Conservation (phyloP, 2,329 filamentous ascomycete species). For the Elsinoe fawcettii region DNA sequence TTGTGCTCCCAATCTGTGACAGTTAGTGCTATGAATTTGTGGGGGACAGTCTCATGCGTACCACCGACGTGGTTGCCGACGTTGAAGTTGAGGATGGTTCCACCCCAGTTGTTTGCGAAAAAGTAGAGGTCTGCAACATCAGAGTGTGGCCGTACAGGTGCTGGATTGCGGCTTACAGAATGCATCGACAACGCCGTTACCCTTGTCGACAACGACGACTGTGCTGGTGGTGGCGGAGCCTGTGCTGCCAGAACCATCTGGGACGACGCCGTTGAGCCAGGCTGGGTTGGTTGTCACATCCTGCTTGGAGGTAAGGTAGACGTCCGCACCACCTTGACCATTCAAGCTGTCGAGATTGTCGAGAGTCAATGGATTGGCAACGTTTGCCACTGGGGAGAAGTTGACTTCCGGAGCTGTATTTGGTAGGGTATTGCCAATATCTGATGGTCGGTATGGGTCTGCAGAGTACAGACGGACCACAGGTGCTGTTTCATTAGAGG, state of each 20-base stretch:
- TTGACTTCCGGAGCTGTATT: conserved; percentile 34
- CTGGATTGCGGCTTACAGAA: conserved; percentile 45
- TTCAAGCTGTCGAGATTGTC: conserved; percentile 39
- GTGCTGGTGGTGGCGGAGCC: conserved; percentile 42
- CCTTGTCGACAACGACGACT: conserved; percentile 53
- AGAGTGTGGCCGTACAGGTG: not conserved
- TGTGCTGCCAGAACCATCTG: conserved; percentile 45
- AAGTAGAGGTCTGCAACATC: conserved; percentile 40
- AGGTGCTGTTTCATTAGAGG: conserved; percentile 28
- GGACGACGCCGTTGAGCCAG: conserved; percentile 46
- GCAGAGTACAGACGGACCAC: conserved; percentile 38
- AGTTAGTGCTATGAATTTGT: not conserved
- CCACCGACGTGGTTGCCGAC: conserved; percentile 53
- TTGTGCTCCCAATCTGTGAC: conserved; percentile 49
- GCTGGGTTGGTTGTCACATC: conserved; percentile 30
- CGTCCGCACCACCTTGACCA: conserved; percentile 24
- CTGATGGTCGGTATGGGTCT: conserved; percentile 39
- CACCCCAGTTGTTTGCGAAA: conserved; percentile 51
- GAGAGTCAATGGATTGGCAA: conserved; percentile 33
- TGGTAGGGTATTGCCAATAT: conserved; percentile 35
- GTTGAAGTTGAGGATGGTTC: conserved; percentile 27
- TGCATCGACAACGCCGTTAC: conserved; percentile 46
- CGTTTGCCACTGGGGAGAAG: conserved; percentile 24
- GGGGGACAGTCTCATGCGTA: conserved; percentile 24
- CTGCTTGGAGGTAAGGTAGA: conserved; percentile 41